Conservation (phyloP, 1,284 basidiomycete species). For the Melanopsichium pennsylvanicum region DNA sequence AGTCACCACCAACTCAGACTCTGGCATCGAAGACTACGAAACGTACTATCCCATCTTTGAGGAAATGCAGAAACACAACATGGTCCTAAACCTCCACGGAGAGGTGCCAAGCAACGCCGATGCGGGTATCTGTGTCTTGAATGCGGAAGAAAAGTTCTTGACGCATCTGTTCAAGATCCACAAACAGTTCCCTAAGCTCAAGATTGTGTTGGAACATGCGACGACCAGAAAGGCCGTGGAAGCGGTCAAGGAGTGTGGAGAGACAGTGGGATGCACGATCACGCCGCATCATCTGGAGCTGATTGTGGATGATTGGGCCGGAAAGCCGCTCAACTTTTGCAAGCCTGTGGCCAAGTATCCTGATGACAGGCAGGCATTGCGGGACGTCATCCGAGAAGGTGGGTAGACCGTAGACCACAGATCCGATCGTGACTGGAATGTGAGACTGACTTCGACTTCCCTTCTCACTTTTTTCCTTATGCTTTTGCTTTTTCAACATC, state of each 20-base stretch:
- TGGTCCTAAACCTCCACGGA: slow-evolving; percentile 97
- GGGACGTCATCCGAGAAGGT: slow-evolving; percentile 74
- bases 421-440: too few relatives aligned
- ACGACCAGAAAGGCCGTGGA: slow-evolving; percentile 95
- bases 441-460: too few relatives aligned
- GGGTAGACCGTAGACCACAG: too few relatives aligned
- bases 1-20: slow-evolving; percentile 96
- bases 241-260: slow-evolving; percentile 68
- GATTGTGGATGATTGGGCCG: slow-evolving; percentile 96
- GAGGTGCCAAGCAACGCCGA: slow-evolving; percentile 90
- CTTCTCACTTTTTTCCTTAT: too few relatives aligned
- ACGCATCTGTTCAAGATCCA: slow-evolving; percentile 87
- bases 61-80: slow-evolving; percentile 89
- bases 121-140: slow-evolving; percentile 87
- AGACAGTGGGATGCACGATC: slow-evolving; percentile 93
- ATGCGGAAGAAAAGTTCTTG: slow-evolving; percentile 90
- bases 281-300: slow-evolving; percentile 95
- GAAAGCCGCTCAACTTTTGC: slow-evolving; percentile 94
- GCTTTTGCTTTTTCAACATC: too few relatives aligned
- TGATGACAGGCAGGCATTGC: slow-evolving; percentile 84
- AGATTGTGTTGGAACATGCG: slow-evolving; percentile 98
- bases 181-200: slow-evolving; percentile 83
- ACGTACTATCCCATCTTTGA: slow-evolving; percentile 93
- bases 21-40: slow-evolving; percentile 95
- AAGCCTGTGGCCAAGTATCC: slow-evolving; percentile 98